These are phyloP conservation scores for Sporothrix globosa DNA, from an alignment of 2,329 filamentous ascomycete genomes.

Conservation along the genomic window DNA sequence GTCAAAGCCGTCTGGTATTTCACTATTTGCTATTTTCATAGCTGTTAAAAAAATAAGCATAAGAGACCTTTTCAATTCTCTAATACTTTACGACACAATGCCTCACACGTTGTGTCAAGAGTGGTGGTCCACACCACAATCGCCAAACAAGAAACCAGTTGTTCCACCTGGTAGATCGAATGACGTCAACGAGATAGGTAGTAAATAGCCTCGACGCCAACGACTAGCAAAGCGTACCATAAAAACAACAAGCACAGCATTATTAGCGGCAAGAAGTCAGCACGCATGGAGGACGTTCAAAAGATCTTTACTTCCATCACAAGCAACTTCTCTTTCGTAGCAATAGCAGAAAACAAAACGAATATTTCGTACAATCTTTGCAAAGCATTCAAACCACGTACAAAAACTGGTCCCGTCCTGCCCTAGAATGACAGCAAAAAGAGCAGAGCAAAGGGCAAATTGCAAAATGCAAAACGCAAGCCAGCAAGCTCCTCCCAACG, in stretches of 20 bases:
- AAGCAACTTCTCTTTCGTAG: not conserved
- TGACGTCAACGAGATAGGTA: constrained; percentile 7
- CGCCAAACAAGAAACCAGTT: not conserved
- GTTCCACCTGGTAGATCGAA: not conserved
- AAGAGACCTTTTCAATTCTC: not conserved
- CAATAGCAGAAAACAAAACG: not conserved
- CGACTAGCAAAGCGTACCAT: not conserved
- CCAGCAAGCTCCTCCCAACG: constrained; percentile 7
- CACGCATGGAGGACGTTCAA: too few species aligned
- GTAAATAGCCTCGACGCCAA: not conserved
- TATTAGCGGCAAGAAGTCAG: not conserved
- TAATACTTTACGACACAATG: not conserved
- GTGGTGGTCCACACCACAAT: not conserved
- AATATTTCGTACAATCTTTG: constrained; percentile 30
- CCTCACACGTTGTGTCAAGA: not conserved
- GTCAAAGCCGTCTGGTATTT: not conserved
- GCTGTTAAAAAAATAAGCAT: not conserved
- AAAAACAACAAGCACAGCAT: not conserved
- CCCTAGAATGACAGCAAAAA: not conserved
- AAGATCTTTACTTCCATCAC: not conserved
- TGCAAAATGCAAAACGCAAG: not conserved
- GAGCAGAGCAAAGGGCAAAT: not conserved
- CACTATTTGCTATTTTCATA: not conserved
- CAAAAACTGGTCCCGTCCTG: not conserved
- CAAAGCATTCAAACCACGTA: not conserved